Evolutionary conservation across 768 basidiomycete species (phyloP).

Genomic region (Brasilioporus rufonigricans): DNA sequence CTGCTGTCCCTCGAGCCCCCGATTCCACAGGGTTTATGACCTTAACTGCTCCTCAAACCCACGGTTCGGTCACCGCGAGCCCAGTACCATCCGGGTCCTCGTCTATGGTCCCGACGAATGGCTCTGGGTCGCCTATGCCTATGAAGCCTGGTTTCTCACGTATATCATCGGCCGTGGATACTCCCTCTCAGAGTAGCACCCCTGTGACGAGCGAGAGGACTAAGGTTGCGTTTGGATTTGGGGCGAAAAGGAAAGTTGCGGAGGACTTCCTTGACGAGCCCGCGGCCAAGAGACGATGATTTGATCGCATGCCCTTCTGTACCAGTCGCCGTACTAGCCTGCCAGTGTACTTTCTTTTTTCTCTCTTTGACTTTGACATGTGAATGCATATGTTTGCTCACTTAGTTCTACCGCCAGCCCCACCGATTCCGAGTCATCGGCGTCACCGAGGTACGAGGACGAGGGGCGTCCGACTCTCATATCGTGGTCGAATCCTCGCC

Average conservation of each 20-base stretch:
- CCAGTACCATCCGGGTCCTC: slow-evolving; percentile 42
- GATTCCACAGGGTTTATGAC: slow-evolving; percentile 68
- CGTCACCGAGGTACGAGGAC: no score
- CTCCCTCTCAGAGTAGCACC: slow-evolving; percentile 49
- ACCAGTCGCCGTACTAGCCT: not conserved
- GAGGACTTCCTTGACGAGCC: slow-evolving; percentile 69
- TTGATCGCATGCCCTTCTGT: not conserved
- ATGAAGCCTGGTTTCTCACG: slow-evolving; percentile 70
- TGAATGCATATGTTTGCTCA: no score
- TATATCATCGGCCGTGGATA: slow-evolving; percentile 57
- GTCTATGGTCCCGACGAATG: slow-evolving; percentile 27
- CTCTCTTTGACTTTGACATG: not conserved
- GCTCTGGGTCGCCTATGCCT: slow-evolving; percentile 61
- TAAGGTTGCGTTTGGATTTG: slow-evolving; percentile 76
- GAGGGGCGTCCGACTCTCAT: no score
- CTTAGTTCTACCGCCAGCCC: no score
- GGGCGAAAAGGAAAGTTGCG: slow-evolving; percentile 74
- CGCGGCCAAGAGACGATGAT: slow-evolving; percentile 53
- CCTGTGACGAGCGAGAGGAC: slow-evolving; percentile 64
- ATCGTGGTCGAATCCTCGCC: slow-evolving; percentile 6
- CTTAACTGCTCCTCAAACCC: slow-evolving; percentile 57
- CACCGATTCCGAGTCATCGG: no score
- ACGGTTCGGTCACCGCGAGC: no score
- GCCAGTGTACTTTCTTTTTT: not conserved
- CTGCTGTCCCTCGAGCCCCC: slow-evolving; percentile 40